Base-by-base conservation (phyloP, 2,329 filamentous ascomycete species). In the Ophiostoma triangulosporum region DNA sequence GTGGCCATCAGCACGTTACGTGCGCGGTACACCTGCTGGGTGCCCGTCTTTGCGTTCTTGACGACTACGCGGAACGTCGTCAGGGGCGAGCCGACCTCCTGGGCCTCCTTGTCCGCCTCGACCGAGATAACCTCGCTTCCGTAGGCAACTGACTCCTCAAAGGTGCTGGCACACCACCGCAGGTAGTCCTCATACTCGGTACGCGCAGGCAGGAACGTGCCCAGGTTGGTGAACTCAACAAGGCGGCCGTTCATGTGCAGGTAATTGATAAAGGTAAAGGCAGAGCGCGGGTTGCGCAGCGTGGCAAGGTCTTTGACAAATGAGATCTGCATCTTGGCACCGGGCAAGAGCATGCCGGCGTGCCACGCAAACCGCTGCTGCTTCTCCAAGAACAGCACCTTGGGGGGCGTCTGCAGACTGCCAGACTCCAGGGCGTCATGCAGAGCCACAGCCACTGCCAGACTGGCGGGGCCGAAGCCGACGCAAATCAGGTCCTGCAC, bases 181-280 rank as follows among this genome's bases (percentile, higher is more conserved):
- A 97, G 83, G 69, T 97, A 97, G 68, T 95, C 90, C 66, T 96
- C 90, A 64, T 94, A 97, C 70, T 97, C 91, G 57, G 84, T 74
- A 26, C 91, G 80, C 29, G 87, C 82, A 0, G 91, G 91, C 31
- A 94, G 70, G 70, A 96, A 96, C 0, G 91, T 96, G 62, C 80
- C 77, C 49, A 97, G 71, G 69, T 97, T 97, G 61, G 86, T 89
- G 64, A 97, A 97, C 60, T 91, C 83, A 49, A 95, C 80, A 36
- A 97, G 75, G n/a, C 91, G 78, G 54, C 77, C 76, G 61, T 94
- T 84, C 61, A 78, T 70, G 70, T 94, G 86, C 12, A 97, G 78
- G 67, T 97, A 97, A 70, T 96, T 96, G 64, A 95, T 73, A 70
- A 96, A 97, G 14, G 91, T 97, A 68, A 97, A 97, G 62, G 89